phyloP scores from a whole-genome alignment of 371 early-diverging fungal genomes.

The Lichtheimia hyalospora region DNA sequence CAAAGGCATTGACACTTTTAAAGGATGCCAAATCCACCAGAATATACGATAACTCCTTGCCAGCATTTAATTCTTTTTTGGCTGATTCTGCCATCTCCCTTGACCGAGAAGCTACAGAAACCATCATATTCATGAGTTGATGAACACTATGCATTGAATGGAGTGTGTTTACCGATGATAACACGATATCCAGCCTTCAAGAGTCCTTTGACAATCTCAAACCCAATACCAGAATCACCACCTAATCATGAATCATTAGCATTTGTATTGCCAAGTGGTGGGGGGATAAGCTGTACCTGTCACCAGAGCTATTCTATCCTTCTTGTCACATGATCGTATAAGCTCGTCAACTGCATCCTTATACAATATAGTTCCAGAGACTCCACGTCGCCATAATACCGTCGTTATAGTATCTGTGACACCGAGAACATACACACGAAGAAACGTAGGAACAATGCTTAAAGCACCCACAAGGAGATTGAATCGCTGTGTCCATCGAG shows the following conservation, averaged over 20 bases:
- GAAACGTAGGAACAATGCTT: constrained; percentile 2
- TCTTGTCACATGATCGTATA: neutral
- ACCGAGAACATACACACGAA: constrained; percentile 34
- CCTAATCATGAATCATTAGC: constrained; percentile 14
- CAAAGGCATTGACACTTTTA: constrained; percentile 26
- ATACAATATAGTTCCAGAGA: neutral
- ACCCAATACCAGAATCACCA: constrained; percentile 50
- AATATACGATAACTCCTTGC: neutral
- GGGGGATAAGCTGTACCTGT: constrained; percentile 16
- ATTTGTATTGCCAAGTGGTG: neutral
- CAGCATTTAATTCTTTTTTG: constrained; percentile 1
- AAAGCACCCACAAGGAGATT: neutral
- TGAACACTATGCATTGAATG: neutral
- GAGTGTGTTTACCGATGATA: constrained; percentile 29
- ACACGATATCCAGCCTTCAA: constrained; percentile 32
- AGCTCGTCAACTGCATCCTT: neutral
- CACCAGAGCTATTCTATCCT: constrained; percentile 17
- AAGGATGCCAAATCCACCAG: constrained; percentile 24
- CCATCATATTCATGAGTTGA: neutral
- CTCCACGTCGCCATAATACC: constrained; percentile 23
- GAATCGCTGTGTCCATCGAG: neutral
- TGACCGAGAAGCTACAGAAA: constrained; percentile 12
- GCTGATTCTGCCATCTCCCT: neutral
- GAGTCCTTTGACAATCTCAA: constrained; percentile 34
- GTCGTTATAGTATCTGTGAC: constrained; percentile 32